phyloP scores from a whole-genome alignment of 257 asterid species.

The Mentha longifolia region DNA sequence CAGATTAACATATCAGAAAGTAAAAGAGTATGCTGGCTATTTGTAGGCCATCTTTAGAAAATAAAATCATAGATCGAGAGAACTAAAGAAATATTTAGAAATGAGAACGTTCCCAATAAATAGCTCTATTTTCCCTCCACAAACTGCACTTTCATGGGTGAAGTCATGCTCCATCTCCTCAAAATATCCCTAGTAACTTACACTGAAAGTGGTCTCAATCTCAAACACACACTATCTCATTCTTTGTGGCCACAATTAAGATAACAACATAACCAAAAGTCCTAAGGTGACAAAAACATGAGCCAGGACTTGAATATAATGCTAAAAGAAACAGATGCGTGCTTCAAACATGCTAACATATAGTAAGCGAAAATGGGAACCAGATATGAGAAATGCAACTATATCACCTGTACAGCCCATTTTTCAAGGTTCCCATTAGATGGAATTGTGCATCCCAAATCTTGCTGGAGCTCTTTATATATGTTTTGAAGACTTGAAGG shows the following conservation, averaged over 20 bases:
- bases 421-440: constrained; percentile 81
- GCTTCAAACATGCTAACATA: constrained; percentile 22
- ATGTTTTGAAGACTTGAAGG: constrained; percentile 93
- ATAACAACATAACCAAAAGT: constrained; percentile 2
- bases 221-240: background rate
- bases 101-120: too few relatives aligned
- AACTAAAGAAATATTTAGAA: too few relatives aligned
- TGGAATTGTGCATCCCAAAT: constrained; percentile 83
- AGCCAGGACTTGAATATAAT: background rate
- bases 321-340: constrained; percentile 12
- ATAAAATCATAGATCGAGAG: too few relatives aligned
- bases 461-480: constrained; percentile 86
- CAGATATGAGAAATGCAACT: constrained; percentile 23
- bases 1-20: too few relatives aligned
- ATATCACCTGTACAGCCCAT: constrained; percentile 89
- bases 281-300: constrained; percentile 17
- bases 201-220: background rate
- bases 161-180: background rate
- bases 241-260: constrained; percentile 8
- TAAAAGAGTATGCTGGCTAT: too few relatives aligned
- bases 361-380: constrained; percentile 25
- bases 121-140: too few relatives aligned
- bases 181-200: too few relatives aligned
- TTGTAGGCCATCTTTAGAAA: too few relatives aligned
- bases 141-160: too few relatives aligned